Evolutionary conservation across 2,329 filamentous ascomycete genomes (phyloP), one percentile per base, ranked within the genome.

Genomic region (Hypoxylon sp.): DNA sequence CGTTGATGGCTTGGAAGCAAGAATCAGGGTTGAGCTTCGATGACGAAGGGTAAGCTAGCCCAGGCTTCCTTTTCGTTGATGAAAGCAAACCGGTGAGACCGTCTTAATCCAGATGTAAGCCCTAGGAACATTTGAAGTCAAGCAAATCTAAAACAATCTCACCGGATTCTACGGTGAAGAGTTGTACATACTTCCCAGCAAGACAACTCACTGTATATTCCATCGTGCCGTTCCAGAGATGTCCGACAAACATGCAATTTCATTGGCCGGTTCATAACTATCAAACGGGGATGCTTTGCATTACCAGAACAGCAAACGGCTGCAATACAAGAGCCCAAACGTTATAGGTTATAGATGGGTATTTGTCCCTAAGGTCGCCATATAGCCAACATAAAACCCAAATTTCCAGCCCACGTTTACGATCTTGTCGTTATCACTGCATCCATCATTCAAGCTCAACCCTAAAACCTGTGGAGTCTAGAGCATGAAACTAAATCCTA

Each of bases 1-100:
- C 80, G 89, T 98, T 64, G 94, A 97, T 76, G 90, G 91, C 0
- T 78, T 83, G 68, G 90, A 93, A 75, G 92, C 88, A 9, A 88
- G 81, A 70, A 86, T 98, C 37, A 85, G 94, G 42, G 87, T 97
- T 33, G 92, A 94, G 76, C 64, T 82, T 54, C 80, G 78, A 59
- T 81, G 69, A 73, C 26, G 54, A 8, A 47, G 26, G 39, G 39
- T 13, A 17, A 33, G 2, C n/a, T n/a, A 14, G 10, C 10, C 11
- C 33, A 31, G 24, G 19, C 2, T 10, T 29, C 31, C 35, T 55
- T 50, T 52, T 26, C 46, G 37, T 57, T 17, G 3, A 22, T 54
- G 37, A 26, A 46, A 58, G 50, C 29, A 52, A 68, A 31, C 51
- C 17, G 19, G 22, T 13, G 19, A 52, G 19, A 35, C 11, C 13